Base-by-base conservation (phyloP, 1,284 basidiomycete species). In the Puccinia sorghi region DNA sequence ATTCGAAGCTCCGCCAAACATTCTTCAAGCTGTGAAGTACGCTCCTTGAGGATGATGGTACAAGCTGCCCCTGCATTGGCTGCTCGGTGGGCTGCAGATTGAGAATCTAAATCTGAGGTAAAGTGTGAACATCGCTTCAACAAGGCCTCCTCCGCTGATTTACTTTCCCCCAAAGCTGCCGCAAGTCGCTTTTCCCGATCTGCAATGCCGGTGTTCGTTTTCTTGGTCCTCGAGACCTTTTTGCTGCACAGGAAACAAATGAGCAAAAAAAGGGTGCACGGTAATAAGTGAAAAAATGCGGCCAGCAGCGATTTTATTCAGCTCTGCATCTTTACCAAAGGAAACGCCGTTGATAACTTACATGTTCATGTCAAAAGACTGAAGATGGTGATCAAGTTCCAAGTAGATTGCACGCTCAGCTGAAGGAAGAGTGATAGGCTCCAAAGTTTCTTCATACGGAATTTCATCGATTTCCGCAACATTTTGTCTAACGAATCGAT, bases 381-480 rank as follows among this genome's bases (percentile, higher is more conserved):
- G 91, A 37, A 97, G 87, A 83, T 96, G 92, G 82, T 97, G 94
- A 83, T 96, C 94, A n/a, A 97, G 88, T 84, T 97, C 94, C 50
- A 97, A 87, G 84, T 97, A 97, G 80, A 97, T 93, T 0, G 95
- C 94, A 13, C 93, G 91, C 84, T 97, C 95, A 0, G 95, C 93
- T 0, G 95, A 93, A 17, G 95, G 94, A 15, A 97, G 88, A 46
- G 87, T 86, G 61, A 97, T 89, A 50, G 88, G 87, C 82, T 90
- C 87, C 61, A 91, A 86, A 80, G 92, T 87, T 81, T 89, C 88
- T 1, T 88, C 88, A 84, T 90, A 93, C 0, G 92, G 91, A 80
- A 97, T 95, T 84, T 97, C 95, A 81, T 94, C 94, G 75, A 97
- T 97, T 86, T 97, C 95, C 8, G 94, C 94, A 78, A 96, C 90